Evolutionary conservation across 331 rosid species (phyloP), one percentile per base, ranked within the genome.

Genomic region (Rhamnella rubrinervis): DNA sequence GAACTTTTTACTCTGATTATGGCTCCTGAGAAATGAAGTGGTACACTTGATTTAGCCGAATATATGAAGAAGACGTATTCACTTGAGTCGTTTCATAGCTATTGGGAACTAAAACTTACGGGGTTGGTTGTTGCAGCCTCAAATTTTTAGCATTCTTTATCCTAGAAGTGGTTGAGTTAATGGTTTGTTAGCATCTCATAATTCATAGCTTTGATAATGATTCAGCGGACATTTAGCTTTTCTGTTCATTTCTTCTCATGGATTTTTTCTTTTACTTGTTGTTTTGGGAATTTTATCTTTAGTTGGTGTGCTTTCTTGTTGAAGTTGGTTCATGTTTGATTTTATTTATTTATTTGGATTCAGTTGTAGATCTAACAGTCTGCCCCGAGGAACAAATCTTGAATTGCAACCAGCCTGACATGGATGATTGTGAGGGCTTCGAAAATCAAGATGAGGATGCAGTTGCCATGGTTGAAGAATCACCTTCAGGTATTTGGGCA

Each of bases 381-480:
- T 71, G 87, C 80, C 96, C 96, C 0, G 99, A 91, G 62, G 97
- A 89, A 73, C 97, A 86, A 83, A 73, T 84, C 74, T 83, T 89
- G 86, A 86, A 73, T 19, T 86, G 74, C 76, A 85, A 84, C 70
- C 99, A 91, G 59, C 89, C 96, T 63, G 97, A 91, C 61, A 85
- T 79, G 80, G 97, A 91, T 74, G 99, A 95, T 67, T 73, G 58
- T 20, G 82, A 63, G 10, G 77, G 83, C 49, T 79, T 76, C 73
- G 96, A 85, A 71, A 87, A 91, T 75, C 88, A 82, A 63, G 96
- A 91, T 35, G 97, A 89, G 79, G 97, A 95, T 68, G 78, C 83
- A 25, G 92, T 77, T 80, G 96, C 89, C 7, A 91, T 91, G 97
- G 78, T 85, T 71, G 97, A 95, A 79, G 97, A 95, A 70, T 71